Base-by-base conservation (phyloP, 139 green algal species). In the Dunaliella primolecta region DNA sequence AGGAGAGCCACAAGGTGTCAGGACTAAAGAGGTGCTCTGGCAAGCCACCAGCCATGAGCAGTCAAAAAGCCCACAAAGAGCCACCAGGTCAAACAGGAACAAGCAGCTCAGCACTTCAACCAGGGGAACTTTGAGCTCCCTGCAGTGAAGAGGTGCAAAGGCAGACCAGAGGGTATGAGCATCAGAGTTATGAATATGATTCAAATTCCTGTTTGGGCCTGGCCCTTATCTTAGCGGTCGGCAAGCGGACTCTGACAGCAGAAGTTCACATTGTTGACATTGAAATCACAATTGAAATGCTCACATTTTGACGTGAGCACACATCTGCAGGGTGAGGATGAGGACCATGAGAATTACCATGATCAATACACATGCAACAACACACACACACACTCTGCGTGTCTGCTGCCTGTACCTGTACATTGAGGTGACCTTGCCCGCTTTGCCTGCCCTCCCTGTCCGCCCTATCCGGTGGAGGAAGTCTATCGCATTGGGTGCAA, bases 391-490 rank as follows among this genome's bases (percentile, higher is more conserved):
- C n/a, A n/a, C n/a, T n/a, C n/a, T n/a, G n/a, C n/a, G n/a, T n/a
- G n/a, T n/a, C n/a, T n/a, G n/a, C n/a, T n/a, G n/a, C n/a, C n/a
- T n/a, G n/a, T n/a, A 83, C 23, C 76, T 86, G 88, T 94, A 96
- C 56, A 99, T 86, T 1, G 91, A 96, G 2, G 96, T 98, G 1
- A 98, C 96, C 34, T 89, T 92, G 25, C 97, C 97, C 2, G 11
- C 32, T 33, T 84, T 84, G 11, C 93, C 96, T 1, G 94, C 96
- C 0, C 97, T 87, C 24, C 89, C 95, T 2, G 95, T 98, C 46
- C 95, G 87, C 2, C 95, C 95, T 27, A 98, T 92, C 36, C 97
- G 88, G 84, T 99, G 97, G 78, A 99, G 76, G 38, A 98, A 99
- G 86, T 98, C 95, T n/a, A 99, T 92, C 1, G 97, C 95, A 35